Percentiles rank a stretch among this genome's conserved stretches.
phyloP scores from a whole-genome alignment of 345 rosid genomes.

The Ceriops decandra region DNA sequence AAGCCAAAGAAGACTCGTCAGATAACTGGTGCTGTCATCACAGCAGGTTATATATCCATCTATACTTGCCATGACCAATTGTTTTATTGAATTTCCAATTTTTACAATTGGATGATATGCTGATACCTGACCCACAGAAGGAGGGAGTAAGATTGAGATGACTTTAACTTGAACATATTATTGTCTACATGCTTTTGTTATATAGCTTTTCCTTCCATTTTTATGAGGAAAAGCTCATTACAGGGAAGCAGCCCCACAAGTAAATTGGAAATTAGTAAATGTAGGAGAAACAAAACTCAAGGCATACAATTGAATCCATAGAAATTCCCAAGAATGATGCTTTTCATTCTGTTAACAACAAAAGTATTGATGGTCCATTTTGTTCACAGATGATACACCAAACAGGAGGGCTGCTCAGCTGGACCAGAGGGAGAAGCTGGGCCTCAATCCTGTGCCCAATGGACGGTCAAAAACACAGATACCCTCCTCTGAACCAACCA shows the following conservation, averaged over 20 bases:
- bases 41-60: conserved; percentile 49
- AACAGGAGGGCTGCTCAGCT: conserved; percentile 53
- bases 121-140: background rate
- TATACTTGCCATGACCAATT: background rate
- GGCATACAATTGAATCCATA: background rate
- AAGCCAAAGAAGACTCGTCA: conserved; percentile 80
- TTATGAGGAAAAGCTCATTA: background rate
- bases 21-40: conserved; percentile 60
- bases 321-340: background rate
- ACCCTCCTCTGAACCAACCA: conserved; percentile 50
- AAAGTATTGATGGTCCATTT: background rate
- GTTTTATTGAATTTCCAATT: background rate
- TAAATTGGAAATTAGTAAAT: no score
- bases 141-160: background rate
- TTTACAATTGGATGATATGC: background rate
- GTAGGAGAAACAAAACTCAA: no score
- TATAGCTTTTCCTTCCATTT: background rate
- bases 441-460: conserved; percentile 53
- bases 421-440: conserved; percentile 84
- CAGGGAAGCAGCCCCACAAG: background rate
- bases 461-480: conserved; percentile 38
- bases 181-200: background rate
- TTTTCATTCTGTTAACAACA: background rate
- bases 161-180: background rate
- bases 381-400: conserved; percentile 51